Conservation (phyloP, 805 yeast species). For the Jamesozyma hellenica region DNA sequence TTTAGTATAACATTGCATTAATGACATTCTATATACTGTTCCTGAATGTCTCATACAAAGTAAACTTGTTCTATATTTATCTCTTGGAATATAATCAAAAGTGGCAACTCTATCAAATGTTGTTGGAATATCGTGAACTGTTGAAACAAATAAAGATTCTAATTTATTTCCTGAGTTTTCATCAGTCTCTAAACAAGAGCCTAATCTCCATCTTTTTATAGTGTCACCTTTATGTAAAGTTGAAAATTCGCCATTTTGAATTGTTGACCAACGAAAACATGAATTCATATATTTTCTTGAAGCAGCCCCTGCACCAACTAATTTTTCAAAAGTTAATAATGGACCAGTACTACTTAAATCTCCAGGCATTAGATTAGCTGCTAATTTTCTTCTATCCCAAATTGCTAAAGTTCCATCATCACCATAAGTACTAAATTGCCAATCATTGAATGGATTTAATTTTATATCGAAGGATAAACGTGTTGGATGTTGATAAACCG, state of each 20-base stretch:
- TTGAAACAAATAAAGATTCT: constrained; percentile 62
- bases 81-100: constrained; percentile 66
- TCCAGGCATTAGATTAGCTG: constrained; percentile 18
- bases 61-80: constrained; percentile 50
- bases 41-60: constrained; percentile 91
- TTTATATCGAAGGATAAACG: constrained; percentile 59
- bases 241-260: constrained; percentile 61
- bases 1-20: constrained; percentile 53
- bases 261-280: constrained; percentile 59
- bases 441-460: constrained; percentile 57
- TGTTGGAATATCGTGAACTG: constrained; percentile 64
- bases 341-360: constrained; percentile 41
- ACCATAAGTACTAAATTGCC: constrained; percentile 61
- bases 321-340: constrained; percentile 46
- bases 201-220: constrained; percentile 73
- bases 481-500: constrained; percentile 66
- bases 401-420: constrained; percentile 79
- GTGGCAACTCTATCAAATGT: constrained; percentile 75
- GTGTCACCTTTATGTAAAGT: constrained; percentile 70
- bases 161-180: constrained; percentile 19
- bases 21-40: constrained; percentile 70
- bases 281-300: constrained; percentile 50
- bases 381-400: constrained; percentile 66
- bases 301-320: constrained; percentile 46
- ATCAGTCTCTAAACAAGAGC: constrained; percentile 36